phyloP scores from a whole-genome alignment of 306 rosid species.

The Datisca glomerata region DNA sequence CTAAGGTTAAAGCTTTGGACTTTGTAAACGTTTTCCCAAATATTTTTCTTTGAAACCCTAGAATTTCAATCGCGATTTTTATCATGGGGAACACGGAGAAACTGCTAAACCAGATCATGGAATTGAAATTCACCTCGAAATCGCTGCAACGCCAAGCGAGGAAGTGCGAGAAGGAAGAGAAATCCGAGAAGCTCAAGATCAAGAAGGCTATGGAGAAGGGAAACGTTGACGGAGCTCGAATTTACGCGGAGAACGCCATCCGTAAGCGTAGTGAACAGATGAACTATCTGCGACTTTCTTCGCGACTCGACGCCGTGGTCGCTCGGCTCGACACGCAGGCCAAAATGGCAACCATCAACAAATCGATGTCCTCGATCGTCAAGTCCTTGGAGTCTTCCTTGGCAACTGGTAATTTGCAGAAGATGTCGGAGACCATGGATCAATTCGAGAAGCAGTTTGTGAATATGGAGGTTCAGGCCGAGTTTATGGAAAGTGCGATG shows the following conservation, averaged over 20 bases:
- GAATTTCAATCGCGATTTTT: no score
- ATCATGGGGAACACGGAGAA: slow-evolving; percentile 90
- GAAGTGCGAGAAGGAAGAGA: slow-evolving; percentile 94
- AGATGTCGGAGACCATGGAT: slow-evolving; percentile 98
- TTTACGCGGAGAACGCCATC: slow-evolving; percentile 96
- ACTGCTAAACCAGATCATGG: slow-evolving; percentile 92
- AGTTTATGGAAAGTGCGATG: slow-evolving; percentile 93
- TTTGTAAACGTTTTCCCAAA: no score
- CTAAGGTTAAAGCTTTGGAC: no score
- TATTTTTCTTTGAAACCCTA: no score
- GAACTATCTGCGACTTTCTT: slow-evolving; percentile 86
- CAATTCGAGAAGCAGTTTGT: slow-evolving; percentile 90
- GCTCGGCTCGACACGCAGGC: slow-evolving; percentile 97
- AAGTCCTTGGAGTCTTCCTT: slow-evolving; percentile 70
- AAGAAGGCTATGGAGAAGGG: slow-evolving; percentile 95
- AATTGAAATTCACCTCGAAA: slow-evolving; percentile 78
- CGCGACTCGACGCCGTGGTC: slow-evolving; percentile 89
- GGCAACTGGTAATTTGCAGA: slow-evolving; percentile 75
- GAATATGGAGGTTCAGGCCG: slow-evolving; percentile 97
- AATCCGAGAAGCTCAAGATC: slow-evolving; percentile 78
- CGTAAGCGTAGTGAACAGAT: slow-evolving; percentile 87
- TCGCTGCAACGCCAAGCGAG: slow-evolving; percentile 82
- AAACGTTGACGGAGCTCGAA: slow-evolving; percentile 85
- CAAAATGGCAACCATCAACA: slow-evolving; percentile 80
- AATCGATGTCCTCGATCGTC: slow-evolving; percentile 86